Evolutionary conservation across 1,139 yeast genomes (phyloP), one percentile per base, ranked within the genome.

Genomic region (Pichia sp.): DNA sequence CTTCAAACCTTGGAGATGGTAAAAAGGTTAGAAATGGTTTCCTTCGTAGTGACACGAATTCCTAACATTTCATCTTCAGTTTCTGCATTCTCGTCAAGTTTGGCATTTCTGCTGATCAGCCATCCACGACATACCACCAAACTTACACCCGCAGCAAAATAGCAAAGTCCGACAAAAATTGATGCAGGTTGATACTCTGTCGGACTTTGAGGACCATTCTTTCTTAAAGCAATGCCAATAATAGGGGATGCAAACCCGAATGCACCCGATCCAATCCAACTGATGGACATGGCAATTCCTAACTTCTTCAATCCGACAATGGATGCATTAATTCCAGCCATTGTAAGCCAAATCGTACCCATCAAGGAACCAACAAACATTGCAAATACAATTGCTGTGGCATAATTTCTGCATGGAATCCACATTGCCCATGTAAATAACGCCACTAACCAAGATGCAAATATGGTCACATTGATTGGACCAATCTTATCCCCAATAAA

Each of bases 351-450:
- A 30, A 67, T 56, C 11, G 71, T 62, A 2, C 80, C 79, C 72
- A 74, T 72, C 17, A 68, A 35, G 5, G 63, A 56, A 24, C 81
- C 82, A 37, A 58, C 61, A 6, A 72, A 41, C 23, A 73, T 34
- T 2, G 72, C 71, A 47, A 71, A 67, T 2, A 57, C 63, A 15
- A 71, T 51, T 2, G 74, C 67, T 4, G 76, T 69, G 3, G 75
- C 76, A 44, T 58, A 69, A 47, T 70, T 72, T 33, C 71, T 55
- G 12, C 75, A 68, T 3, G 80, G 79, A 27, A 76, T 65, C 84
- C 84, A 77, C 72, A 77, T 71, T 2, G 75, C 77, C 31, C 64
- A 59, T 6, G 68, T 51, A 48, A 64, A 52, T 32, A 57, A 28
- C 5, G 49, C 47, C 23, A 60, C 60, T 1, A 65, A 13, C 40